Percentiles rank a stretch among this genome's conserved stretches.
Conservation (phyloP, 2,329 filamentous ascomycete genomes). For the Gliomastix tumulicola region DNA sequence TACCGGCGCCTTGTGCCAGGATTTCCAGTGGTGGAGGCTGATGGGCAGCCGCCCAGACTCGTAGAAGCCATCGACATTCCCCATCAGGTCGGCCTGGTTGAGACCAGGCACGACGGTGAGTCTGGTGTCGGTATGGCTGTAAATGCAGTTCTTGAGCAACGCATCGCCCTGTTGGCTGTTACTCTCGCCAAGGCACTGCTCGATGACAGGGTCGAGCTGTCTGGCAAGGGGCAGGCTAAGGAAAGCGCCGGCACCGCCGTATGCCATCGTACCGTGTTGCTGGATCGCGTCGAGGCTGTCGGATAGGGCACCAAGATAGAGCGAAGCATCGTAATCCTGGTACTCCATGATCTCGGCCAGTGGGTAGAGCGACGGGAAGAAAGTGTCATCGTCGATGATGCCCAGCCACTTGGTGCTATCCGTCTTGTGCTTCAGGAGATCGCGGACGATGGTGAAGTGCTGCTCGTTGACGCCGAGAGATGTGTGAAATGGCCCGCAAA, state of each 20-base stretch:
- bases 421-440: constrained; percentile 35
- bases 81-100: constrained; percentile 49
- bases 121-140: constrained; percentile 42
- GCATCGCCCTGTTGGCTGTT: constrained; percentile 41
- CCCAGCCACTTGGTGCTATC: constrained; percentile 45
- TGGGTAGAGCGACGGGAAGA: constrained; percentile 48
- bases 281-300: constrained; percentile 46
- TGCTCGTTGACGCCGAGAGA: constrained; percentile 39
- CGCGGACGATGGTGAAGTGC: constrained; percentile 48
- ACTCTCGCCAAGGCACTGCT: constrained; percentile 33
- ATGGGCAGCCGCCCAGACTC: constrained; percentile 48
- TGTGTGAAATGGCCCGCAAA: constrained; percentile 23
- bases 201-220: constrained; percentile 37
- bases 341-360: constrained; percentile 37
- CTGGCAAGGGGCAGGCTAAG: constrained; percentile 44
- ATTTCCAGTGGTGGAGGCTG: constrained; percentile 58
- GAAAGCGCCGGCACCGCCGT: constrained; percentile 54
- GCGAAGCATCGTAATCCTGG: constrained; percentile 39
- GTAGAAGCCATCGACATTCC: constrained; percentile 52
- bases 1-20: constrained; percentile 46
- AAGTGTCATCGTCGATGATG: constrained; percentile 57
- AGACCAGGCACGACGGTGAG: constrained; percentile 49
- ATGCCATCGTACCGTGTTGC: constrained; percentile 51
- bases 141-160: constrained; percentile 50
- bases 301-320: constrained; percentile 50